Percentiles rank a stretch among this genome's conserved stretches.
phyloP scores from a whole-genome alignment of 2,329 filamentous ascomycete genomes.

The Aspergillus amoenus region DNA sequence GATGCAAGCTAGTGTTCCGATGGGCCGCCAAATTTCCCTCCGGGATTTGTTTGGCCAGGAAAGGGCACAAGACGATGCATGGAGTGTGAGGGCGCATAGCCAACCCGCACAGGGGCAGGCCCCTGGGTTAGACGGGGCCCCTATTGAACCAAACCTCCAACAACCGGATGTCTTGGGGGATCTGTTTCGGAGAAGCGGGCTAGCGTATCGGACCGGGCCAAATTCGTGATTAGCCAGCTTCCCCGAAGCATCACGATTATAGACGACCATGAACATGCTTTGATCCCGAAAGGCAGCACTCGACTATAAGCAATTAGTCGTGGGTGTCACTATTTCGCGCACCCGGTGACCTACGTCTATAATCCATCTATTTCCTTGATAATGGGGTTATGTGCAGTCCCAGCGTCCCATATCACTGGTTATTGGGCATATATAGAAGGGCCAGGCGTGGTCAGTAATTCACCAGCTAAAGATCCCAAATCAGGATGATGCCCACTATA shows the following conservation, averaged over 20 bases:
- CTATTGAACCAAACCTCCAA: constrained; percentile 18
- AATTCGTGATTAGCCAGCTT: constrained; percentile 1
- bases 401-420: not conserved
- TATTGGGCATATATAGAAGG: not conserved
- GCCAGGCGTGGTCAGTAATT: not conserved
- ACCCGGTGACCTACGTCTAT: not conserved
- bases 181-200: constrained; percentile 45
- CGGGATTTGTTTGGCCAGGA: constrained; percentile 58
- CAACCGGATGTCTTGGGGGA: constrained; percentile 40
- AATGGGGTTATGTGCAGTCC: not conserved
- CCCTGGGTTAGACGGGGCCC: constrained; percentile 5
- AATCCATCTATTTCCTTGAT: not conserved
- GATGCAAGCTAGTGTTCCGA: constrained; percentile 43
- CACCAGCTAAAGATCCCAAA: not conserved
- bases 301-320: not conserved
- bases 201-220: constrained; percentile 29
- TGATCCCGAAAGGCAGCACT: not conserved
- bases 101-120: constrained; percentile 23
- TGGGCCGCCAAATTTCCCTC: constrained; percentile 55
- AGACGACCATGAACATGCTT: not conserved
- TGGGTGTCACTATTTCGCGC: not conserved
- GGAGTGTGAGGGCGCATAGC: constrained; percentile 51
- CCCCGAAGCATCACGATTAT: not conserved
- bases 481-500: not conserved
- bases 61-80: constrained; percentile 51